Base-by-base conservation (phyloP, 2,329 filamentous ascomycete species). In the Tolypocladium capitatum region DNA sequence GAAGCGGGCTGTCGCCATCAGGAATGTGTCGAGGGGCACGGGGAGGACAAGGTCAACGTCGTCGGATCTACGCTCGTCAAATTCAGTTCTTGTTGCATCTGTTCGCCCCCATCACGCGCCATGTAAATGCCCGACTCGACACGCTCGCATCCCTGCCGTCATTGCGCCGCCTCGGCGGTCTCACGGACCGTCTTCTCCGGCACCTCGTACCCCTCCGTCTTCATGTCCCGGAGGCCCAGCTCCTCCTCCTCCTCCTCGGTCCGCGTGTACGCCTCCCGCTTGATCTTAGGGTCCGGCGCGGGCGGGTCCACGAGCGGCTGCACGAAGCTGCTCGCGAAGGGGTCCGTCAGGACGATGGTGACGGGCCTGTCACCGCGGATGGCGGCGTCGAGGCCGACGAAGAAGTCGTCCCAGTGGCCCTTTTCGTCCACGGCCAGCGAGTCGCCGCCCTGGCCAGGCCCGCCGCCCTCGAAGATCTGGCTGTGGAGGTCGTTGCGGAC, bases 201-300 rank as follows among this genome's bases (percentile, higher is more conserved):
- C 51, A 80, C 75, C 46, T 80, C 72, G 60, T 98, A 97, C 0
- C 81, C 82, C 64, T 97, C 90, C 0, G 82, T 81, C 74, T 91
- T 92, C 82, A 98, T 98, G 61, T 98, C 92, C 50, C 72, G 81
- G 54, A 98, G 69, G 0, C 92, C 92, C 11, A 98, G 71, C 50
- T 96, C 87, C 59, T 98, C 92, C 67, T 95, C 87, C 62, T 98
- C 92, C 63, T 96, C 86, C 0, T 84, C 81, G 0, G 91, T 95
- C 51, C 92, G 78, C 50, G 85, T 79, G 63, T 98, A 98, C 30
- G 86, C 84, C 67, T 87, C 86, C 3, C 79, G 75, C 49, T 76
- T 80, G 62, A 98, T 84, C 67, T 92, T 84, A 16, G 83, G 83
- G 60, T 98, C 92, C 0, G 71, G 68, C 43, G 74, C 59, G 32